Evolutionary conservation across 2,329 filamentous ascomycete genomes (phyloP), one percentile per base, ranked within the genome.

Genomic region (Gaeumannomyces sp.): DNA sequence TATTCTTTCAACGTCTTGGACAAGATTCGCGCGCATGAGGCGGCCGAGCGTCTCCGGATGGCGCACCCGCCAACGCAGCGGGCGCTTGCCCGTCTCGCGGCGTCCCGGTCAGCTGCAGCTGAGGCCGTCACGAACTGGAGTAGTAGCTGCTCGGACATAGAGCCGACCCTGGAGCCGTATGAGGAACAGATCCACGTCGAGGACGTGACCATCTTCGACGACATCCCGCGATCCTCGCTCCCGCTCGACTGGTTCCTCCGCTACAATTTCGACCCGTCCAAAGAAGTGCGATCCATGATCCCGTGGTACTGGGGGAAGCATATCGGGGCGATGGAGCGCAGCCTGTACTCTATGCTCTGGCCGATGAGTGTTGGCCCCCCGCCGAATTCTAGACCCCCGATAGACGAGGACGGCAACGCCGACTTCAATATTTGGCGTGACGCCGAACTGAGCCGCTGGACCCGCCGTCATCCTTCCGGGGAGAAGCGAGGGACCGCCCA

Each of bases 61-160:
- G n/a, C 50, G 11, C 25, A 63, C 50, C 4, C 29, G 45, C 61
- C 50, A n/a, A 63, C 61, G 27, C 53, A 63, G 31, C 61, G 61
- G 27, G 61, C 25, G 22, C 29, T 35, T 6, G 29, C 13, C 38
- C 50, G 61, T 45, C 45, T 63, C 28, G 25, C 45, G 35, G 29
- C 11, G 6, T 28, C 14, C 33, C 33, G 35, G 33, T 4, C n/a
- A 19, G 33, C 22, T 11, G n/a, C 45, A 11, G 19, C 45, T 22
- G n/a, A 4, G 22, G 45, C 4, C 19, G 38, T 22, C 16, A 16
- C 5, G 38, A 19, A 19, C 2, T 50, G 38, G 38, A 11, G 38
- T 2, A 19, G 19, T 22, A 22, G 19, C 16, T 22, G 59, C 3
- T n/a, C 4, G 16, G 38, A 61, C n/a, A 14, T 25, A 27, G 27